Evolutionary conservation across 2,329 filamentous ascomycete species (phyloP).

Genomic region (Aspergillus fumigatiaffinis): DNA sequence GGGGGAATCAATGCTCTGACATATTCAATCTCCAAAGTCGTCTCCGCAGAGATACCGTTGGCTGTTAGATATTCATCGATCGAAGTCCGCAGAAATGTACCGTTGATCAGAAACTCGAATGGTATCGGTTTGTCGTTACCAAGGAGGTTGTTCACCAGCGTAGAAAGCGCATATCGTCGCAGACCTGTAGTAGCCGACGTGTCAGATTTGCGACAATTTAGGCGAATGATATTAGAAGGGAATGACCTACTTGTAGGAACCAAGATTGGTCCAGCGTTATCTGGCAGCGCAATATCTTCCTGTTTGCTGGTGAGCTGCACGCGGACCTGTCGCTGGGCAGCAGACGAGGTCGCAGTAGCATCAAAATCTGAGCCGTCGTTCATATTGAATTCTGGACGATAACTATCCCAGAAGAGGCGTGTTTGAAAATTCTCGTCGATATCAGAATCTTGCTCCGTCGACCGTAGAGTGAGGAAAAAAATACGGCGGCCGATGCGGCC

Average conservation of each 20-base stretch:
- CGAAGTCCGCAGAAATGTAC: constrained; percentile 81
- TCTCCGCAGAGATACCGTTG: constrained; percentile 85
- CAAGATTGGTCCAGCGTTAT: constrained; percentile 53
- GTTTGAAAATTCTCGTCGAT: background rate
- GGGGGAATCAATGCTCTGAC: constrained; percentile 88
- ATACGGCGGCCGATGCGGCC: constrained; percentile 40
- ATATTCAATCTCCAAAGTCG: constrained; percentile 84
- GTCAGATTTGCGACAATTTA: constrained; percentile 8
- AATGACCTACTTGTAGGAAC: constrained; percentile 51
- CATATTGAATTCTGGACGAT: constrained; percentile 17
- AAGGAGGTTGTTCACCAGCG: constrained; percentile 60
- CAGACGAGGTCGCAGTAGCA: constrained; percentile 14
- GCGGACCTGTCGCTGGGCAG: constrained; percentile 47
- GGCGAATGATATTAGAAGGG: background rate
- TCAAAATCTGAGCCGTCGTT: constrained; percentile 19
- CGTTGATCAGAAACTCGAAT: constrained; percentile 92
- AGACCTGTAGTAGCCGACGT: constrained; percentile 38
- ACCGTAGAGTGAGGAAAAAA: constrained; percentile 27
- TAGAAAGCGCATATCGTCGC: constrained; percentile 58
- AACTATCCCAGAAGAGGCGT: background rate
- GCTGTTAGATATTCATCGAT: constrained; percentile 85
- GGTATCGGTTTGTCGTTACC: constrained; percentile 50
- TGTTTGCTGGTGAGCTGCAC: constrained; percentile 53
- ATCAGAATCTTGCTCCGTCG: background rate
- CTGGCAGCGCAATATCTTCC: constrained; percentile 51